phyloP scores from a whole-genome alignment of 2,329 filamentous ascomycete genomes.

The Thelonectria blattea region DNA sequence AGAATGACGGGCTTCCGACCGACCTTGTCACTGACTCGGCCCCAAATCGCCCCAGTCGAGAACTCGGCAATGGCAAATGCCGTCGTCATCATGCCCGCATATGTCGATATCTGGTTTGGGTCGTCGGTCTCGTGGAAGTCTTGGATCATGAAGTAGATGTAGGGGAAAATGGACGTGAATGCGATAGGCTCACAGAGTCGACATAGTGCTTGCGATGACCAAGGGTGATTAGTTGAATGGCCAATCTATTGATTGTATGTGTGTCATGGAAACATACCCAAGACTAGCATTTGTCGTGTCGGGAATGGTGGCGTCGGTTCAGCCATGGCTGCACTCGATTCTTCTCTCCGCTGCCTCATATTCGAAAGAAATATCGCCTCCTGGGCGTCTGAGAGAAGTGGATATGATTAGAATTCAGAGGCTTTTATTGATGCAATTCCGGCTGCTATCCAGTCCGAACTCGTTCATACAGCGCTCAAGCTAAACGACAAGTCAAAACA shows the following conservation, averaged over 20 bases:
- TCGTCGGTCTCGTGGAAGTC: constrained; percentile 86
- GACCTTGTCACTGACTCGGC: constrained; percentile 86
- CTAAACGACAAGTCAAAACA: neutral
- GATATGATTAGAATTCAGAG: neutral
- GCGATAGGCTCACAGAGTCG: constrained; percentile 98
- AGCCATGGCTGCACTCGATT: neutral
- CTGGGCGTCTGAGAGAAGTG: too few relatives aligned
- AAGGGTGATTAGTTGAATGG: neutral
- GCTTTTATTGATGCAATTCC: neutral
- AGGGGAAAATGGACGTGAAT: constrained; percentile 99
- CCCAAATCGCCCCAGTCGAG: constrained; percentile 91
- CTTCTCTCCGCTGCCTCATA: constrained; percentile 5
- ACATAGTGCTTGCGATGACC: constrained; percentile 72
- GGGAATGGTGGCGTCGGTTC: constrained; percentile 44
- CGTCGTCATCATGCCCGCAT: constrained; percentile 94
- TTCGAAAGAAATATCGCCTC: neutral
- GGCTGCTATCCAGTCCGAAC: neutral
- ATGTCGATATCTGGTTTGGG: constrained; percentile 82
- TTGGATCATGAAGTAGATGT: constrained; percentile 97
- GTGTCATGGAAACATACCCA: constrained; percentile 46
- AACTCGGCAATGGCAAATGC: constrained; percentile 97
- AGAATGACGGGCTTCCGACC: constrained; percentile 93
- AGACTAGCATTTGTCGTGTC: constrained; percentile 56
- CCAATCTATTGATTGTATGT: neutral
- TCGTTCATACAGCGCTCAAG: neutral